Base-by-base conservation (phyloP, 2,329 filamentous ascomycete species). In the Fusarium lateritium region DNA sequence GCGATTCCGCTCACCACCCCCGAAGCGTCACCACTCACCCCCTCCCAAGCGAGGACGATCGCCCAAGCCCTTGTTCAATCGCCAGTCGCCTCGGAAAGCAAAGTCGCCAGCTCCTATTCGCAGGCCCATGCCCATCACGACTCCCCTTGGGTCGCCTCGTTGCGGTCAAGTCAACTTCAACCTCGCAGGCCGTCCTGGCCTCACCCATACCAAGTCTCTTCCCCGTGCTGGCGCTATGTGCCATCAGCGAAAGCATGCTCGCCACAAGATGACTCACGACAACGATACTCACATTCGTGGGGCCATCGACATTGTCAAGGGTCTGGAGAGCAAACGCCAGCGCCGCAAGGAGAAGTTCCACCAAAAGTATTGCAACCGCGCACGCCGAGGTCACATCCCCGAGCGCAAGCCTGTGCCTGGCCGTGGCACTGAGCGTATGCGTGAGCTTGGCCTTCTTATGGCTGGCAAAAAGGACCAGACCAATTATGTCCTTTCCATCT, bases 251-350 rank as follows among this genome's bases (percentile, higher is more conserved):
- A 81, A 84, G 73, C 79, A 85, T 65, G 74, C 76, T 68, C 79
- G 83, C 53, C 75, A 81, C 54, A 80, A 82, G 60, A 62, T 69
- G 17, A 59, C 67, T 9, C 66, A 74, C 33, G 72, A 77, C 7
- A 75, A 76, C 49, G 86, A 91, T 51, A 82, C 89, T 42, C 94
- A 96, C 68, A 88, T 93, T 11, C 92, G 96, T 67, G 94, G 94
- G n/a, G 94, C 96, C 36, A 97, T 99, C 71, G 96, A 98, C 79
- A 99, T 98, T 65, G 93, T 98, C 80, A 97, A 97, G 79, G 96
- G 96, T 10, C 87, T 99, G 2, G 96, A 99, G 83, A 91, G 93
- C 80, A 98, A 97, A 83, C 91, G 94, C 26, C 93, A 96, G 82
- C 91, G 96, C 69, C 92, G 96, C 73, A 94, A 92, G 82, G 94